phyloP scores from a whole-genome alignment of 2,329 filamentous ascomycete genomes.

The Monosporascus ibericus region DNA sequence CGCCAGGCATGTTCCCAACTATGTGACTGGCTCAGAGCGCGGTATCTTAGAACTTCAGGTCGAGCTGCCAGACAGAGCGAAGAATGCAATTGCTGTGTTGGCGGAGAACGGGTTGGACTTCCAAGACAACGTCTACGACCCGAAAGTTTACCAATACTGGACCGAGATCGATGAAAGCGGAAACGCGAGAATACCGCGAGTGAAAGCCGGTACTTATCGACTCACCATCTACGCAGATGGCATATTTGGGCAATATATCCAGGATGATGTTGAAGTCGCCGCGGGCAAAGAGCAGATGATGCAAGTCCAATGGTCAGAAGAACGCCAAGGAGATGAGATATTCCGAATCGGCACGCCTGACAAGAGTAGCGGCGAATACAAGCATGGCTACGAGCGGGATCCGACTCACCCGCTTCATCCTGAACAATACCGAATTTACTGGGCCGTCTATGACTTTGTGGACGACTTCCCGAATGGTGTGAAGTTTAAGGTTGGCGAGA shows the following conservation, averaged over 20 bases:
- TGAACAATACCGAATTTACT: constrained; percentile 57
- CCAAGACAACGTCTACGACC: constrained; percentile 52
- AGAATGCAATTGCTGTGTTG: constrained; percentile 49
- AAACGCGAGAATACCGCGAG: constrained; percentile 42
- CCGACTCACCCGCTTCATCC: constrained; percentile 42
- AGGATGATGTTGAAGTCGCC: constrained; percentile 42
- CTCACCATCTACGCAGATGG: constrained; percentile 58
- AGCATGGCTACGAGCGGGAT: constrained; percentile 48
- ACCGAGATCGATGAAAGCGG: constrained; percentile 42
- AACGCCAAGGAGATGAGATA: constrained; percentile 51
- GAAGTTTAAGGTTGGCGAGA: constrained; percentile 49
- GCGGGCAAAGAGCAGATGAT: constrained; percentile 34
- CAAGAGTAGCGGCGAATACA: constrained; percentile 54
- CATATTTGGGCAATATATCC: constrained; percentile 53
- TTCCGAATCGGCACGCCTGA: constrained; percentile 59
- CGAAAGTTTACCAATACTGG: constrained; percentile 59
- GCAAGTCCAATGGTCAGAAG: constrained; percentile 43
- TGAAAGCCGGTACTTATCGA: constrained; percentile 54
- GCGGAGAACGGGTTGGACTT: constrained; percentile 45
- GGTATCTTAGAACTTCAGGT: constrained; percentile 45
- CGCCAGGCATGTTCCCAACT: constrained; percentile 51
- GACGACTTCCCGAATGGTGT: constrained; percentile 54
- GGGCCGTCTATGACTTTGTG: constrained; percentile 52
- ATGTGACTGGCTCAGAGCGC: constrained; percentile 45
- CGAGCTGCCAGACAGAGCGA: constrained; percentile 44